Conservation (phyloP, 768 basidiomycete species). For the Lactarius indigo region DNA sequence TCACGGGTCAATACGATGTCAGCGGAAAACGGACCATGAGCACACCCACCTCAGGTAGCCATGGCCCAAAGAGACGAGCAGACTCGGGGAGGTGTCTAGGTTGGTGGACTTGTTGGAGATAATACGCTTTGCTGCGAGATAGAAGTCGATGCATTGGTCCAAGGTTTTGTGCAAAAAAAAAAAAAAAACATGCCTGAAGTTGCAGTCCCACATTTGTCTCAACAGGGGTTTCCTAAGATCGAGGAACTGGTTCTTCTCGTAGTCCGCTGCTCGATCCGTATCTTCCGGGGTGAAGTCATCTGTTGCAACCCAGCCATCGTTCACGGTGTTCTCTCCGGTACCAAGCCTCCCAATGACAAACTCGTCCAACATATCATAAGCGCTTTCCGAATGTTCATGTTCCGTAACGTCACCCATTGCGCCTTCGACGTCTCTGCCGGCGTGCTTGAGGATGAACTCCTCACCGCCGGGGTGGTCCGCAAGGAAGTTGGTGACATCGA, state of each 20-base stretch:
- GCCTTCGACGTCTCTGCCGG: slow-evolving; percentile 76
- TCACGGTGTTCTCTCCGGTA: slow-evolving; percentile 65
- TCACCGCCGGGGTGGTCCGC: slow-evolving; percentile 94
- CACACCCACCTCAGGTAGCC: slow-evolving; percentile 67
- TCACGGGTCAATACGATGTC: neutral
- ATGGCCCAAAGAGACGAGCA: slow-evolving; percentile 82
- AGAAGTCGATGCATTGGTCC: slow-evolving; percentile 2
- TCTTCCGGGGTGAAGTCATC: slow-evolving; percentile 92
- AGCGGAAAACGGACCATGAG: slow-evolving; percentile 4
- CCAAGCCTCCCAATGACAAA: slow-evolving; percentile 84
- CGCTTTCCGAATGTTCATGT: slow-evolving; percentile 88
- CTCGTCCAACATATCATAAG: slow-evolving; percentile 89
- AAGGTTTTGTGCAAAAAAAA: neutral
- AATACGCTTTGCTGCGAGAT: slow-evolving; percentile 77
- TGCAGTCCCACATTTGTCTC: slow-evolving; percentile 80
- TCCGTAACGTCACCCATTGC: slow-evolving; percentile 77
- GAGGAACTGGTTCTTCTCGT: slow-evolving; percentile 84
- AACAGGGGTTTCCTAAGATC: slow-evolving; percentile 85
- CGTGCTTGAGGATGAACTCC: slow-evolving; percentile 78
- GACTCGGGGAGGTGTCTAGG: slow-evolving; percentile 82
- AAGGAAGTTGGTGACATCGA: slow-evolving; percentile 83
- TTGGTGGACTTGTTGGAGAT: slow-evolving; percentile 95
- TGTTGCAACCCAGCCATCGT: slow-evolving; percentile 85
- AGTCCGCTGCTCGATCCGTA: slow-evolving; percentile 79
- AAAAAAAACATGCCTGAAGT: slow-evolving; percentile 66